Conservation (phyloP, 1,284 basidiomycete genomes). For the Sparassis latifolia region DNA sequence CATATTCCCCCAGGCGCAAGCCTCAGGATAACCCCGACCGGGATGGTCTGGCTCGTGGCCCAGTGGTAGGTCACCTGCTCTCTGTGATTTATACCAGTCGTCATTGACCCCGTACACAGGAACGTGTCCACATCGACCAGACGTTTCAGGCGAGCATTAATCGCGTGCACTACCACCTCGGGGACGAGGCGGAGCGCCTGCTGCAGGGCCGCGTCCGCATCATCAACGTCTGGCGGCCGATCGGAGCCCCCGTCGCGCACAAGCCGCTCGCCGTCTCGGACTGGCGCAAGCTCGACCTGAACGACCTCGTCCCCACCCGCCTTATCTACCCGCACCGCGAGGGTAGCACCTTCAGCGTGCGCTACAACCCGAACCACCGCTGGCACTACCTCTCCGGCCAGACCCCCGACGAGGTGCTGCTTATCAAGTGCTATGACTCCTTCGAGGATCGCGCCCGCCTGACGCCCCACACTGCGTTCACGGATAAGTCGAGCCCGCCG, state of each 20-base stretch:
- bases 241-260: slow-evolving; percentile 35
- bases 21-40: slow-evolving; percentile 7
- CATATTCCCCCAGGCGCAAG: slow-evolving; percentile 10
- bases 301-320: slow-evolving; percentile 28
- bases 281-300: slow-evolving; percentile 29
- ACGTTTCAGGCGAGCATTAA: slow-evolving; percentile 38
- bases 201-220: slow-evolving; percentile 44
- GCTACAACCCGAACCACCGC: slow-evolving; percentile 30
- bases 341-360: slow-evolving; percentile 28
- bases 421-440: slow-evolving; percentile 45
- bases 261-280: slow-evolving; percentile 42
- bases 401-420: slow-evolving; percentile 38
- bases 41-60: slow-evolving; percentile 18
- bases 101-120: slow-evolving; percentile 5
- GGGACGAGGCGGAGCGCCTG: slow-evolving; percentile 36
- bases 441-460: slow-evolving; percentile 31
- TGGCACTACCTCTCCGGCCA: slow-evolving; percentile 42
- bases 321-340: slow-evolving; percentile 26
- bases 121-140: slow-evolving; percentile 50
- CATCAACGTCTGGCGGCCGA: slow-evolving; percentile 49
- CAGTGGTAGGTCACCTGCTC: slow-evolving; percentile 26
- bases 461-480: slow-evolving; percentile 41
- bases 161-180: slow-evolving; percentile 47
- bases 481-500: slow-evolving; percentile 29
- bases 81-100: slow-evolving; percentile 1